Evolutionary conservation across 495 filamentous ascomycete species (phyloP).

Genomic region (Daldinia concentrica): DNA sequence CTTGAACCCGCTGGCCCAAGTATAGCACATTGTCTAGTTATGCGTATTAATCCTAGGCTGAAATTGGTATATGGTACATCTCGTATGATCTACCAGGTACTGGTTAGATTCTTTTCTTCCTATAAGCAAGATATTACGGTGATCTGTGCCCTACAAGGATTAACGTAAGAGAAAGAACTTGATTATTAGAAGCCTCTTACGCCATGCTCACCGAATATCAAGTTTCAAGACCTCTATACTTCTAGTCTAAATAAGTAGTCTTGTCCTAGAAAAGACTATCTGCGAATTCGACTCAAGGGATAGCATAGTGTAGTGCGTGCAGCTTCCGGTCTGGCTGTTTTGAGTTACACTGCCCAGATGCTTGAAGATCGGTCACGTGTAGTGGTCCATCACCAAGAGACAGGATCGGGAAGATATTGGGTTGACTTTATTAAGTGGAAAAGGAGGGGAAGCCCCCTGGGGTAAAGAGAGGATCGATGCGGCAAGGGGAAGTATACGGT

Average conservation of each 20-base stretch:
- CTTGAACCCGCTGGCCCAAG: too few species aligned
- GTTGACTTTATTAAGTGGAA: constrained; percentile 40
- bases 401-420: constrained; percentile 1
- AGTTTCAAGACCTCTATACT: neutral
- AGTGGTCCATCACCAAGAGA: constrained; percentile 12
- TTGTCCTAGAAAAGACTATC: neutral
- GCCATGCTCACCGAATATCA: constrained; percentile 24
- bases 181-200: constrained; percentile 10
- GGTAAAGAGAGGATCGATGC: neutral
- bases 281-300: too few species aligned
- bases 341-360: neutral
- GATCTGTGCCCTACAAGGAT: constrained; percentile 18
- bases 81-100: too few species aligned
- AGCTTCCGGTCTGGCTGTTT: neutral
- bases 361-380: constrained; percentile 26
- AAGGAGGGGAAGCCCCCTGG: constrained; percentile 35
- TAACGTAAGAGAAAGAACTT: constrained; percentile 20
- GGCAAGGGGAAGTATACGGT: neutral
- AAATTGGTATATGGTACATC: neutral
- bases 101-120: too few species aligned
- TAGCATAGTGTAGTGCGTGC: too few species aligned
- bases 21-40: too few species aligned
- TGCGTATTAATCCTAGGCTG: too few species aligned
- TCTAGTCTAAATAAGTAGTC: neutral
- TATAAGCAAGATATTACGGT: neutral